Evolutionary conservation across 495 filamentous ascomycete genomes (phyloP), one percentile per base, ranked within the genome.

Genomic region (Delitschia confertaspora): DNA sequence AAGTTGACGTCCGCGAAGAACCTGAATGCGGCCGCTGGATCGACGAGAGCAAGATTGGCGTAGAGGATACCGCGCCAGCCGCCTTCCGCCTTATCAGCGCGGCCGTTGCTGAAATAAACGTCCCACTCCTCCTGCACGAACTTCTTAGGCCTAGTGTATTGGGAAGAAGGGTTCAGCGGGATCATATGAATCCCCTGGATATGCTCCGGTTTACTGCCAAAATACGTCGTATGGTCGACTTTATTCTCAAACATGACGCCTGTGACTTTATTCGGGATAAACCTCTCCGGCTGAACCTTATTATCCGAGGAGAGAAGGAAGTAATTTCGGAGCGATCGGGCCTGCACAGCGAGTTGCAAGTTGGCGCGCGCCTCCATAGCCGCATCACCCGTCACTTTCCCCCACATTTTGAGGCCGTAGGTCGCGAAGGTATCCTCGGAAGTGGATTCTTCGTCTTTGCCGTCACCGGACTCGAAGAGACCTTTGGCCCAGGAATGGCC

Each of bases 171-270:
- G 24, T 83, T 72, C 34, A 95, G 69, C 1, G 93, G 91, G 26
- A 98, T 65, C 91, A 98, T 98, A 67, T 98, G 91, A 45, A 98
- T 96, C 22, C 76, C 91, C 64, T 98, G 81, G 46, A 96, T 78
- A 58, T 79, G 93, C 65, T 94, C 85, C 2, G 75, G 66, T 43
- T 85, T 80, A 38, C 59, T 57, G 7, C 88, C 88, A 56, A 98
- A 98, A 65, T 91, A 96, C 1, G 91, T 98, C 6, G 82, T 83
- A 61, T 95, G 91, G 60, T 96, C 85, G 32, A 88, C 73, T 63
- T 98, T 98, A 63, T 95, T 96, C 62, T 98, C 91, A 58, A 95
- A 98, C 5, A 96, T 61, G 31, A 98, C 95, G 10, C 91, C 93
- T 4, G 85, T 80, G 10, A 85, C 91, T 59, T 82, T 87, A 65